These are phyloP conservation scores for Cephalotrichum gorgonifer DNA, from an alignment of 2,329 filamentous ascomycete genomes.

Conservation along the genomic window DNA sequence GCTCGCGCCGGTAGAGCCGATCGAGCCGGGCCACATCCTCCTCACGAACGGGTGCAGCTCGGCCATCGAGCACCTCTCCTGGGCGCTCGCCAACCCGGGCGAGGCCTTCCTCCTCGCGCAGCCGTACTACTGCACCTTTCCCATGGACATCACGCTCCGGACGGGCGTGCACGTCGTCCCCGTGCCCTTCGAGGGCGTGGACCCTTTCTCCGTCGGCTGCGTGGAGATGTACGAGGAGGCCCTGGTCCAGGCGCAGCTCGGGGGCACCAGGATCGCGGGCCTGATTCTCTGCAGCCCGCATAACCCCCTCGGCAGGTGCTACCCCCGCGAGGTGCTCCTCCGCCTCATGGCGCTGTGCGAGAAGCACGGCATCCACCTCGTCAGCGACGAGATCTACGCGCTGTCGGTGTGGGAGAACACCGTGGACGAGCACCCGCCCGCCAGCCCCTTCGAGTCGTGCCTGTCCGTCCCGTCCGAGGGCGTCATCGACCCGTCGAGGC, in stretches of 20 bases:
- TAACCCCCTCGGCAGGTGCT: slow-evolving; percentile 40
- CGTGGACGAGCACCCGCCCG: slow-evolving; percentile 14
- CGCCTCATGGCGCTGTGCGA: slow-evolving; percentile 34
- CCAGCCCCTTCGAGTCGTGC: slow-evolving; percentile 30
- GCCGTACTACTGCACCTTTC: slow-evolving; percentile 38
- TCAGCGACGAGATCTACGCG: slow-evolving; percentile 41
- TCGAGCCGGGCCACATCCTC: slow-evolving; percentile 22
- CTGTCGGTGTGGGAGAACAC: slow-evolving; percentile 36
- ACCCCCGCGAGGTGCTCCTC: slow-evolving; percentile 26
- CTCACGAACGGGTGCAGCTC: slow-evolving; percentile 29
- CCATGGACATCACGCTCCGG: slow-evolving; percentile 30
- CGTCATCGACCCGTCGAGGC: slow-evolving; percentile 34
- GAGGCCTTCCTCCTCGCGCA: slow-evolving; percentile 28
- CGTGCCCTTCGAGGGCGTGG: slow-evolving; percentile 30
- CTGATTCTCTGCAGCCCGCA: slow-evolving; percentile 42
- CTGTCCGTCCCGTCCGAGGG: slow-evolving; percentile 30
- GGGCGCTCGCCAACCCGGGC: slow-evolving; percentile 27
- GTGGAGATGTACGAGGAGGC: slow-evolving; percentile 33
- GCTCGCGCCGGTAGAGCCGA: slow-evolving; percentile 16
- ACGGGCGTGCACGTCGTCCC: slow-evolving; percentile 28
- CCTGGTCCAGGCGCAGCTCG: slow-evolving; percentile 23
- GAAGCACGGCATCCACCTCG: slow-evolving; percentile 37
- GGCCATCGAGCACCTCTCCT: slow-evolving; percentile 28
- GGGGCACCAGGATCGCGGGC: slow-evolving; percentile 29
- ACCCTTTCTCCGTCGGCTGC: slow-evolving; percentile 29